phyloP scores from a whole-genome alignment of 2,329 filamentous ascomycete genomes.

The Fusarium nisikadoi region DNA sequence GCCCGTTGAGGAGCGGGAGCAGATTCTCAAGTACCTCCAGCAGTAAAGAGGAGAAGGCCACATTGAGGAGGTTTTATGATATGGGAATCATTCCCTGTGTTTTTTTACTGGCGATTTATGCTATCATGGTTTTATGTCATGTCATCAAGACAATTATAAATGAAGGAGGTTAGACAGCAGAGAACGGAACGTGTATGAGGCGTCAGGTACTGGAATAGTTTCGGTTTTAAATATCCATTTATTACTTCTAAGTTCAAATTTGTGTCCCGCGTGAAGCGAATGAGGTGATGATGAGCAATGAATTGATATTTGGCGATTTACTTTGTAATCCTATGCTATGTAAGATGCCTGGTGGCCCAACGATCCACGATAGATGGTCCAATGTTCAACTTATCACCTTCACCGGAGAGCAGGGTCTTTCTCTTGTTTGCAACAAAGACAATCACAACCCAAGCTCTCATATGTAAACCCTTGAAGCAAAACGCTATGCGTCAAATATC shows the following conservation, averaged over 20 bases:
- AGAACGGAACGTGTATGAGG: conserved; percentile 37
- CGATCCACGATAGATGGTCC: neutral
- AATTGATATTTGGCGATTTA: fast-evolving
- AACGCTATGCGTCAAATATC: neutral
- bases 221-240: conserved; percentile 35
- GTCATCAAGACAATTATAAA: conserved; percentile 36
- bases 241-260: neutral
- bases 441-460: neutral
- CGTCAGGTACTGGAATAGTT: conserved; percentile 40
- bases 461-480: neutral
- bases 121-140: conserved; percentile 34
- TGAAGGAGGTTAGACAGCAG: conserved; percentile 38
- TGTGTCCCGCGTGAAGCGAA: neutral
- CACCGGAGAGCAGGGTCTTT: neutral
- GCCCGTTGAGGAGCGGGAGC: conserved; percentile 88
- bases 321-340: neutral
- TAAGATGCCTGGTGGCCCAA: neutral
- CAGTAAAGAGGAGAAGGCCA: conserved; percentile 47
- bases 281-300: neutral
- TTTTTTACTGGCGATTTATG: conserved; percentile 38
- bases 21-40: conserved; percentile 72
- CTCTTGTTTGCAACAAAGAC: neutral
- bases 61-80: neutral
- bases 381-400: neutral
- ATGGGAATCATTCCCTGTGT: conserved; percentile 18